Percentiles rank a stretch among this genome's conserved stretches.
Evolutionary conservation across 768 basidiomycete species (phyloP).

Genomic region (Tulasnella sp.): DNA sequence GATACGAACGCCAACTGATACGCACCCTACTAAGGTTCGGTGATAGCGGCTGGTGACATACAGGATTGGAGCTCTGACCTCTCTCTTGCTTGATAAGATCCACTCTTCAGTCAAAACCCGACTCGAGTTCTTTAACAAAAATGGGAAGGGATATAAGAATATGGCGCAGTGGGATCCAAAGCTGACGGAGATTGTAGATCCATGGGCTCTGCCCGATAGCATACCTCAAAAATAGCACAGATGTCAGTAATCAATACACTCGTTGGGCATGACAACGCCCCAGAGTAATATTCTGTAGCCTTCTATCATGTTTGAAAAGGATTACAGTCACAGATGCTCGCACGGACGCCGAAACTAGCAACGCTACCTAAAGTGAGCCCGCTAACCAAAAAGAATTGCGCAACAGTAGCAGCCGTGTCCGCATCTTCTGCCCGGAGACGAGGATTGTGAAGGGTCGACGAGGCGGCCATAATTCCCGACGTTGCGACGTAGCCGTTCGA

Average conservation of each 20-base stretch:
- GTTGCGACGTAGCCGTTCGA: slow-evolving; percentile 76
- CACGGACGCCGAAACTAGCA: slow-evolving; percentile 69
- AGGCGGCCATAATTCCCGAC: slow-evolving; percentile 70
- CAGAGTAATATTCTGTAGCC: too few relatives aligned
- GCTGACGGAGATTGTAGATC: not conserved
- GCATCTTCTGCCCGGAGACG: slow-evolving; percentile 63
- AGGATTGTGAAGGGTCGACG: slow-evolving; percentile 72
- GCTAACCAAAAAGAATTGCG: slow-evolving; percentile 59
- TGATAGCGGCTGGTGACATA: too few relatives aligned
- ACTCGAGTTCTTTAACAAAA: not conserved
- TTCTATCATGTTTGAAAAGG: slow-evolving; percentile 38
- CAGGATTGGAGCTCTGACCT: not conserved
- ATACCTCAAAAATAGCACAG: not conserved
- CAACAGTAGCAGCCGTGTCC: slow-evolving; percentile 74
- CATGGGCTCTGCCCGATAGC: slow-evolving; percentile 9
- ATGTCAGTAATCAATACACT: too few relatives aligned
- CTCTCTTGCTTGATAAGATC: not conserved
- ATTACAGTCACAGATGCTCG: slow-evolving; percentile 58
- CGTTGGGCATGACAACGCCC: too few relatives aligned
- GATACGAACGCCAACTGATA: not conserved
- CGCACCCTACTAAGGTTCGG: not conserved
- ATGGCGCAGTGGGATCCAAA: not conserved
- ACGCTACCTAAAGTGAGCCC: slow-evolving; percentile 70
- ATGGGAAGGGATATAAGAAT: not conserved
- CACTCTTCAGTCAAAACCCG: slow-evolving; percentile 12